Evolutionary conservation across 1,284 basidiomycete genomes (phyloP).

Genomic region (Leccinum colubrinum): DNA sequence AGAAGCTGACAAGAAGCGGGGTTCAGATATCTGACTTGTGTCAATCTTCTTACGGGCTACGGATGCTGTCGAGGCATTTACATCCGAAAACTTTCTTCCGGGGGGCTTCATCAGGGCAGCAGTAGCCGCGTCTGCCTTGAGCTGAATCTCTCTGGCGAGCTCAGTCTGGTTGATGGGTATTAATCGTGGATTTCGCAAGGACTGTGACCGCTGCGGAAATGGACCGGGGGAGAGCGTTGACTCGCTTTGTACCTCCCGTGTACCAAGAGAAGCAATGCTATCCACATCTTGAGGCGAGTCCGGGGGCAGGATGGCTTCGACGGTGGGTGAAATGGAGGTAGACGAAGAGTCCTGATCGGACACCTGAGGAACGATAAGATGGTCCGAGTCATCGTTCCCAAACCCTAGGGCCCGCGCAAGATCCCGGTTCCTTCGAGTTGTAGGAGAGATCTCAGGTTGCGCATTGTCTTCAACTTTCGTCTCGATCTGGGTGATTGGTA

Average conservation of each 20-base stretch:
- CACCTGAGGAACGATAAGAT: constrained; percentile 20
- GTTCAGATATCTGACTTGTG: constrained; percentile 70
- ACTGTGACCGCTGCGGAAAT: constrained; percentile 33
- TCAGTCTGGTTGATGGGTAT: constrained; percentile 46
- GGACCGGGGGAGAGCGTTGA: constrained; percentile 16
- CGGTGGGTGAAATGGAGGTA: constrained; percentile 28
- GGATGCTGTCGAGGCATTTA: constrained; percentile 35
- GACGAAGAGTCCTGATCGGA: constrained; percentile 21
- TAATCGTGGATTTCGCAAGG: constrained; percentile 38
- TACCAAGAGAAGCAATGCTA: constrained; percentile 7
- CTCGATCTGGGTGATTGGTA: constrained; percentile 41
- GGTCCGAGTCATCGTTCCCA: constrained; percentile 40
- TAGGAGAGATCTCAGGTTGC: constrained; percentile 42
- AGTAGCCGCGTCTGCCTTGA: constrained; percentile 68
- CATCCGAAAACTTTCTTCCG: constrained; percentile 45
- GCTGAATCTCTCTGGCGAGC: constrained; percentile 64
- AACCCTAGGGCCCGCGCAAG: constrained; percentile 70
- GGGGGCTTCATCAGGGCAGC: constrained; percentile 60
- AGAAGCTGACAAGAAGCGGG: constrained; percentile 68
- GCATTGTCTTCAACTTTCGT: constrained; percentile 23
- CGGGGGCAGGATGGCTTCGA: constrained; percentile 27
- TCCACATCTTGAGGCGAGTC: constrained; percentile 25
- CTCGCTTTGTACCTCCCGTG: constrained; percentile 4
- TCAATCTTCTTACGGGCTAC: constrained; percentile 60
- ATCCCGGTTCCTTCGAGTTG: constrained; percentile 62